Base-by-base conservation (phyloP, 1,284 basidiomycete species). In the Somion occarium region DNA sequence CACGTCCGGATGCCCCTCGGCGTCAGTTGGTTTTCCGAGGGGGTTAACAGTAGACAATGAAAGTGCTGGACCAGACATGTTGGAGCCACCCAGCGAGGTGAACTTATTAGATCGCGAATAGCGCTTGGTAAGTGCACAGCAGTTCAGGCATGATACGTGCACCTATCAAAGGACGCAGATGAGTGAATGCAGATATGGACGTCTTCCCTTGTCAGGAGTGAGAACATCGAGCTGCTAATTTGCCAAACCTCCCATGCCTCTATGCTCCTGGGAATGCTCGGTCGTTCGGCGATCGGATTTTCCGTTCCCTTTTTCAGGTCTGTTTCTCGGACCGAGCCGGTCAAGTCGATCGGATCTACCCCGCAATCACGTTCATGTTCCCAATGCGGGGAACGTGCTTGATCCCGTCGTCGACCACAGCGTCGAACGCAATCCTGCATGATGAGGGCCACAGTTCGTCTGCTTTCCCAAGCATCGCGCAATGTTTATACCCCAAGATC, bases 401-500 rank as follows among this genome's bases (percentile, higher is more conserved):
- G 4, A 20, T 20, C 38, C n/a, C n/a, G n/a, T n/a, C n/a, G n/a
- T n/a, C n/a, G n/a, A n/a, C n/a, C n/a, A n/a, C n/a, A n/a, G n/a
- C n/a, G n/a, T n/a, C n/a, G n/a, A n/a, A n/a, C n/a, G n/a, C n/a
- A n/a, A n/a, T n/a, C 38, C 24, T 44, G 19, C 42, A 45, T 34
- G 5, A 65, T 64, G 65, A 57, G 56, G 30, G 57, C 64, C 5
- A 56, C 63, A 15, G 26, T 50, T 38, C 58, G 57, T 26, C 55
- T 64, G 4, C 56, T 69, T 20, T 46, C 23, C 27, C 49, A 51
- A 20, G 5, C 46, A 18, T 19, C 49, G n/a, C 49, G 38, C 24
- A 54, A 55, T 3, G 58, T 44, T 20, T 46, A 53, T n/a, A 26
- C 61, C 30, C 46, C 58, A 20, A 78, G 85, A 38, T 61, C 69